Evolutionary conservation across 1,139 yeast genomes (phyloP).

Genomic region (Pichia sp.): DNA sequence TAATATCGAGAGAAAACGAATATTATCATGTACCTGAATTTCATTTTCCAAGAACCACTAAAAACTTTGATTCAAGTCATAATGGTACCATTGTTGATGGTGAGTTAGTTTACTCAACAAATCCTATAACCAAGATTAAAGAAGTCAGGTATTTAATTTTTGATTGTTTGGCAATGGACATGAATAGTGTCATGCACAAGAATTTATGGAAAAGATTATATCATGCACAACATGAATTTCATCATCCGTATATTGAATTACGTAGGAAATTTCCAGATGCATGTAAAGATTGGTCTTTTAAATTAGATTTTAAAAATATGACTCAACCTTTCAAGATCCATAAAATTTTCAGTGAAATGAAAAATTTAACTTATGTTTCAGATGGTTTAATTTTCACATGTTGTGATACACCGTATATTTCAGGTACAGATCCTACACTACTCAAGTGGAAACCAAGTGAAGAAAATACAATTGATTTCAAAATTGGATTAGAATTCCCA

Average conservation of each 20-base stretch:
- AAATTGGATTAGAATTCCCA: slow-evolving; percentile 62
- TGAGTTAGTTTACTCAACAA: slow-evolving; percentile 61
- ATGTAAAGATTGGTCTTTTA: slow-evolving; percentile 75
- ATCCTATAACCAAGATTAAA: slow-evolving; percentile 44
- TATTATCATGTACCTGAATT: slow-evolving; percentile 74
- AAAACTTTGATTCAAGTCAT: slow-evolving; percentile 55
- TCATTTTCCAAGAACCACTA: slow-evolving; percentile 66
- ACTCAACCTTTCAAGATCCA: slow-evolving; percentile 71
- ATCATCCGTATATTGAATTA: slow-evolving; percentile 71
- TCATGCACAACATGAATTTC: slow-evolving; percentile 74
- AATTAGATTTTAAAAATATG: slow-evolving; percentile 82
- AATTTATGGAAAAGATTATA: slow-evolving; percentile 78
- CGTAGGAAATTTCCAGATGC: slow-evolving; percentile 65
- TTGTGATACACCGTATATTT: slow-evolving; percentile 76
- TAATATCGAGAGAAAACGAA: slow-evolving; percentile 82
- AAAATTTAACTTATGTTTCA: slow-evolving; percentile 74
- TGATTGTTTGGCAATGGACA: slow-evolving; percentile 84
- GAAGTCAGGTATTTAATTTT: slow-evolving; percentile 80
- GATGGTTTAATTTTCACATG: slow-evolving; percentile 95
- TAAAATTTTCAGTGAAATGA: slow-evolving; percentile 68
- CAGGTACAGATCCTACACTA: slow-evolving; percentile 78
- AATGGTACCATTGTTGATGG: slow-evolving; percentile 91
- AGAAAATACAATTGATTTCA: slow-evolving; percentile 89
- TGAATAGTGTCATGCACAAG: slow-evolving; percentile 59
- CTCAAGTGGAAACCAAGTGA: slow-evolving; percentile 97